Evolutionary conservation across 139 green algal species (phyloP).

Genomic region (Chlorella sorokiniana): DNA sequence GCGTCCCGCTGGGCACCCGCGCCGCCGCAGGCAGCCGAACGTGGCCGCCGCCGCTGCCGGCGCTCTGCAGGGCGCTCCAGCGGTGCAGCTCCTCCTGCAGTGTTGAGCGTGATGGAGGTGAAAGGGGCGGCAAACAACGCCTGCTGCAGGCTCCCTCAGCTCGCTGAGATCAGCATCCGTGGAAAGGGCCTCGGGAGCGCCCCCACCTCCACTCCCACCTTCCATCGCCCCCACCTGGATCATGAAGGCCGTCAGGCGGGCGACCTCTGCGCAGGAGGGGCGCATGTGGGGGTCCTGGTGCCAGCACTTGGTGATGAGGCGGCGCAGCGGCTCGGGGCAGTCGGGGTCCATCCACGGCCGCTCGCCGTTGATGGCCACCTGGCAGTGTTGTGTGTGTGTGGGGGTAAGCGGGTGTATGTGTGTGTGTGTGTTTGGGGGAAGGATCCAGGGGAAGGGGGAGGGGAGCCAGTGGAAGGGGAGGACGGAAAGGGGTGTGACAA

Average conservation of each 20-base stretch:
- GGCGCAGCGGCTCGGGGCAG: conserved; percentile 50
- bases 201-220: not conserved
- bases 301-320: conserved; percentile 66
- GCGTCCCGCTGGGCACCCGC: not conserved
- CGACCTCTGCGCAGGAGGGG: conserved; percentile 63
- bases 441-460: no score
- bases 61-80: conserved; percentile 23
- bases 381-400: no score
- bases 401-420: no score
- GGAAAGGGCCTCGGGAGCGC: no score
- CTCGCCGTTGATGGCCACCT: conserved; percentile 63
- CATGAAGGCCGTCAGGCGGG: conserved; percentile 39
- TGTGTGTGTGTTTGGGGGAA: no score
- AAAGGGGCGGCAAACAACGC: not conserved
- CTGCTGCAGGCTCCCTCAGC: not conserved
- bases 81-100: conserved; percentile 26
- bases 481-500: not conserved
- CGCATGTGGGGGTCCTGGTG: conserved; percentile 64
- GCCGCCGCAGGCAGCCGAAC: conserved; percentile 1
- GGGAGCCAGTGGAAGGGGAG: not conserved
- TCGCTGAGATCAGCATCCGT: not conserved
- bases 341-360: conserved; percentile 55
- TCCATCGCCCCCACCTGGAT: conserved; percentile 5
- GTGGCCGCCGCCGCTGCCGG: conserved; percentile 8
- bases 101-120: not conserved